Conservation (phyloP, 73 alveolate species). For the Paramecium primaurelia region DNA sequence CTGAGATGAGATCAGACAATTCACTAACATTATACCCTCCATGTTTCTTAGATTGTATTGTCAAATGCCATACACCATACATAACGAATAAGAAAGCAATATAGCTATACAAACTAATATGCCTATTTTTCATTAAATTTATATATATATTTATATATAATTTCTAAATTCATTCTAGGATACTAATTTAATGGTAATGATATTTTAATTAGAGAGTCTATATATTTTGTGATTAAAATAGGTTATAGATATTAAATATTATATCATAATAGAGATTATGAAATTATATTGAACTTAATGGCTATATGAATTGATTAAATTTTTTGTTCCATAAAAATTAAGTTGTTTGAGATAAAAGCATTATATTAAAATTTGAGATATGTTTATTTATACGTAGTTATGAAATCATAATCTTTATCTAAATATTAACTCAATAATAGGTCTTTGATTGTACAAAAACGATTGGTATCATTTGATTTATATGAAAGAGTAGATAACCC, state of each 20-base stretch:
- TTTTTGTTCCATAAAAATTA: not conserved
- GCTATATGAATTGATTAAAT: not conserved
- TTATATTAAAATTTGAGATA: not conserved
- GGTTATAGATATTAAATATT: not conserved
- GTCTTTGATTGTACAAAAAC: not conserved
- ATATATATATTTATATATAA: not conserved
- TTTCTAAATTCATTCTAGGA: not conserved
- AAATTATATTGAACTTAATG: not conserved
- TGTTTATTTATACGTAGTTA: not conserved
- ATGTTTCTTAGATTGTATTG: conserved; percentile 19
- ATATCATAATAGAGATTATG: not conserved
- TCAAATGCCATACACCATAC: conserved; percentile 31
- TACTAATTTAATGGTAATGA: no score
- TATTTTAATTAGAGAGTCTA: no score
- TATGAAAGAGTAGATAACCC: not conserved
- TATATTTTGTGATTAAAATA: no score
- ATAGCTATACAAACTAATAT: not conserved
- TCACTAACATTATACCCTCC: conserved; percentile 24
- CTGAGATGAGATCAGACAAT: not conserved
- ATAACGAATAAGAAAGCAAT: not conserved
- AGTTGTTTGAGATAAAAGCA: not conserved
- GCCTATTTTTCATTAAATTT: conserved; percentile 13
- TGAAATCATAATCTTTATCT: not conserved
- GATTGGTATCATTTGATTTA: not conserved
- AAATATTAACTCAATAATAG: not conserved